These are phyloP conservation scores for Coemansia sp. DNA, from an alignment of 192 early-diverging fungal genomes.

Conservation along the genomic window DNA sequence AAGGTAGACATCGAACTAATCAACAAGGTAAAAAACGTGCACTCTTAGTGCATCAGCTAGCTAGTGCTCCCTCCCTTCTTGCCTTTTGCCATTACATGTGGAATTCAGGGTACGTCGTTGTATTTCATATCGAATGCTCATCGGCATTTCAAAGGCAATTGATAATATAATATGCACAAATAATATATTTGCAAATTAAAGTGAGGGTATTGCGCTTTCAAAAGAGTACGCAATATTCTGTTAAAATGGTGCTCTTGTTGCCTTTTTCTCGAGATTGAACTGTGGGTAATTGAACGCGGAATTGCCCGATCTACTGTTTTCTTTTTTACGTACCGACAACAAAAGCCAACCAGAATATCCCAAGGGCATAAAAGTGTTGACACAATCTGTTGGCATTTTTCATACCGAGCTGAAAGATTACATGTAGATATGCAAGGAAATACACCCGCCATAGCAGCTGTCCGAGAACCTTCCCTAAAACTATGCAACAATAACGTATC, in stretches of 20 bases:
- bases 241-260: neutral
- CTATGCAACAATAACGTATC: neutral
- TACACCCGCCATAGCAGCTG: neutral
- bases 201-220: neutral
- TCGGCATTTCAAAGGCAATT: neutral
- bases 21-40: neutral
- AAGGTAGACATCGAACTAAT: neutral
- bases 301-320: neutral
- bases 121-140: neutral
- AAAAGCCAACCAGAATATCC: neutral
- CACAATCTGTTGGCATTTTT: neutral
- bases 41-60: neutral
- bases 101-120: neutral
- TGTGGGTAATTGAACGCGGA: neutral
- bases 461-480: neutral
- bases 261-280: neutral
- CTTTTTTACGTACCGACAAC: neutral
- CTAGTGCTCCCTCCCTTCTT: neutral
- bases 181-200: slow-evolving; percentile 1
- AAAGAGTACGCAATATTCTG: neutral
- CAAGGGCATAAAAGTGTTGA: neutral
- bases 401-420: neutral
- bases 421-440: neutral
- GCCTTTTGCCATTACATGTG: neutral
- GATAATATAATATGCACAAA: neutral